Evolutionary conservation across 1,284 basidiomycete species (phyloP).

Genomic region (Phellopilus nigrolimitatus): DNA sequence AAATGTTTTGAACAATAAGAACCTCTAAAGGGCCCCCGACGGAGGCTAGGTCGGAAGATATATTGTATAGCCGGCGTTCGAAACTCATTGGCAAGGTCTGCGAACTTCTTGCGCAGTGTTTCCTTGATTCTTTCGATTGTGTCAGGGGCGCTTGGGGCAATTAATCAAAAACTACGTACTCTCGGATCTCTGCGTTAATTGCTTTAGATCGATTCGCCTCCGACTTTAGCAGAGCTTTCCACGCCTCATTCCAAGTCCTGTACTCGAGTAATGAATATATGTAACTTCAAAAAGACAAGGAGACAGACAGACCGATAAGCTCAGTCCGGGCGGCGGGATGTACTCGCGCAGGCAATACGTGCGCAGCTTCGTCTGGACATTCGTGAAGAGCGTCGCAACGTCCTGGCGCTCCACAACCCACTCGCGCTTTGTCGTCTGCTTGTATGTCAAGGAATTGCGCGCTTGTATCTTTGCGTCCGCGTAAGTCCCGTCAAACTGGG

Average conservation of each 20-base stretch:
- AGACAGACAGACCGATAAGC: constrained; percentile 45
- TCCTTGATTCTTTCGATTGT: constrained; percentile 75
- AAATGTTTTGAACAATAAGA: neutral
- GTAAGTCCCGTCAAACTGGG: constrained; percentile 71
- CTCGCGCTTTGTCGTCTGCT: constrained; percentile 77
- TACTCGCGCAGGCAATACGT: constrained; percentile 88
- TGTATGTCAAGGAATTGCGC: constrained; percentile 77
- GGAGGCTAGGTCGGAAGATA: constrained; percentile 73
- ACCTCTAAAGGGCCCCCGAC: constrained; percentile 82
- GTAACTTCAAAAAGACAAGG: neutral
- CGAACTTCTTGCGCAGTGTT: constrained; percentile 77
- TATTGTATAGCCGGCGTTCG: constrained; percentile 64
- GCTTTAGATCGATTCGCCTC: constrained; percentile 78
- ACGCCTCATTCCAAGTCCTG: constrained; percentile 63
- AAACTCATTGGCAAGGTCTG: constrained; percentile 80
- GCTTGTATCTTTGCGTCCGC: constrained; percentile 76
- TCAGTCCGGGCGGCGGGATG: constrained; percentile 69
- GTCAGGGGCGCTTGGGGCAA: constrained; percentile 16
- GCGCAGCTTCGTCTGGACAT: constrained; percentile 91
- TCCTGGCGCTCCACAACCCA: constrained; percentile 93
- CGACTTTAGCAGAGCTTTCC: constrained; percentile 68
- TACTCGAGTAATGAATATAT: constrained; percentile 4
- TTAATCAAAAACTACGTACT: too few species aligned
- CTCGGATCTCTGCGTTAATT: constrained; percentile 89
- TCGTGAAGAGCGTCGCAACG: constrained; percentile 83